phyloP scores from a whole-genome alignment of 208 protist genomes.

The Acanthamoeba triangularis region DNA sequence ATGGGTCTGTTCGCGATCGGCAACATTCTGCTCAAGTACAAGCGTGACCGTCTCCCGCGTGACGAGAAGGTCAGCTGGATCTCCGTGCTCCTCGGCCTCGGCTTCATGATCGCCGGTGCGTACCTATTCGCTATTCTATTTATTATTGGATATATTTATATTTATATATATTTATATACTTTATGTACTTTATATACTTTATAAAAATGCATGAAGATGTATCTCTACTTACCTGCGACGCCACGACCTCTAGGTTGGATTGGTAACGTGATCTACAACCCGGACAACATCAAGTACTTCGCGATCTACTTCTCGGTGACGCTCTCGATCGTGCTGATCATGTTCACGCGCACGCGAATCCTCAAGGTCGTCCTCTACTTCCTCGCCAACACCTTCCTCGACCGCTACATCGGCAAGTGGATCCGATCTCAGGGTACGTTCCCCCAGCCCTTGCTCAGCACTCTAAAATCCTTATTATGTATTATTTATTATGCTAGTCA shows the following conservation, averaged over 20 bases:
- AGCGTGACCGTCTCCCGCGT: slow-evolving; percentile 86
- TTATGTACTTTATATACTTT: no score
- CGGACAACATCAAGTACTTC: slow-evolving; percentile 88
- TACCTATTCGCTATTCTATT: slow-evolving; percentile 59
- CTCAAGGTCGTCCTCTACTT: slow-evolving; percentile 85
- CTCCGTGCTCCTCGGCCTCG: slow-evolving; percentile 60
- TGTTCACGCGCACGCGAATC: slow-evolving; percentile 87
- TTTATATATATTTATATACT: slow-evolving; percentile 46
- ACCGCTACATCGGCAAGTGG: slow-evolving; percentile 69
- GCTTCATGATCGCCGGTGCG: slow-evolving; percentile 27
- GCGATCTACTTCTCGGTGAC: slow-evolving; percentile 89
- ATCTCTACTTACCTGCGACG: no score
- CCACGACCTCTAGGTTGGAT: slow-evolving; percentile 13
- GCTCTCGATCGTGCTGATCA: slow-evolving; percentile 85
- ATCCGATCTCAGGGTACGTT: slow-evolving; percentile 40
- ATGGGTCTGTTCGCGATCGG: slow-evolving; percentile 93
- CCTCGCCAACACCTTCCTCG: slow-evolving; percentile 71
- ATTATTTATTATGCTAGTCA: not conserved
- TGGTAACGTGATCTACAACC: slow-evolving; percentile 90
- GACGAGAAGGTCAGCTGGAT: slow-evolving; percentile 72
- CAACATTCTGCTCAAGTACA: slow-evolving; percentile 94
- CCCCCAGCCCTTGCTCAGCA: not conserved
- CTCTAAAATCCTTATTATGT: not conserved
- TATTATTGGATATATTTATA: slow-evolving; percentile 1
- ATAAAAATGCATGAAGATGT: no score